Conservation (phyloP, 495 filamentous ascomycete genomes). For the Penicillium antarcticum region DNA sequence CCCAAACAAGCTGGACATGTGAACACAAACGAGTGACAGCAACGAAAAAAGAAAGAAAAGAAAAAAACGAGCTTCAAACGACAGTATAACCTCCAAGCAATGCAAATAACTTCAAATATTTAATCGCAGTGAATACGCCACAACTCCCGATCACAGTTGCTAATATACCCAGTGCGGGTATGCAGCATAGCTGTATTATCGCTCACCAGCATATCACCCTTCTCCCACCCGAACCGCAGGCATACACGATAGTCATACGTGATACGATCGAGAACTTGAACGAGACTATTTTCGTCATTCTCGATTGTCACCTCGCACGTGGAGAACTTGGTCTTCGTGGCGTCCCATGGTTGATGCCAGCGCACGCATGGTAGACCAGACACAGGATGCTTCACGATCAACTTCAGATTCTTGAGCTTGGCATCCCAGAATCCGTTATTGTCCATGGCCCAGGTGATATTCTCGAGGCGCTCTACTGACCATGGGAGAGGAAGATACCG, state of each 20-base stretch:
- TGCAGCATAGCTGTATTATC: constrained; percentile 54
- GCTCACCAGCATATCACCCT: constrained; percentile 53
- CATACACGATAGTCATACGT: constrained; percentile 50
- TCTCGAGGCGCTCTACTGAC: constrained; percentile 33
- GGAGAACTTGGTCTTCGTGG: constrained; percentile 45
- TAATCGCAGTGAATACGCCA: constrained; percentile 50
- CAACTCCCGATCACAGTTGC: constrained; percentile 41
- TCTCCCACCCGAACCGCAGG: constrained; percentile 45
- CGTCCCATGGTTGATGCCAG: constrained; percentile 54
- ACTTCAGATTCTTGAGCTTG: constrained; percentile 36
- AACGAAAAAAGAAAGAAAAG: no score
- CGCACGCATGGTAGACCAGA: constrained; percentile 44
- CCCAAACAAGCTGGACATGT: neutral
- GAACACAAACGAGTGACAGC: constrained; percentile 4
- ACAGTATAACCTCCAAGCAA: neutral
- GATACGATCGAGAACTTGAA: constrained; percentile 32
- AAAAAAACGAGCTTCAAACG: neutral
- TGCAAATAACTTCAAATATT: neutral
- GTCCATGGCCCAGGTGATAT: constrained; percentile 39
- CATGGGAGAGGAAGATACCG: constrained; percentile 42
- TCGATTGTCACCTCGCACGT: constrained; percentile 45
- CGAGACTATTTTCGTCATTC: constrained; percentile 27
- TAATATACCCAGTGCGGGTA: constrained; percentile 45
- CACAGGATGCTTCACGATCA: constrained; percentile 48
- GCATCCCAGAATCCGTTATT: constrained; percentile 39